phyloP scores from a whole-genome alignment of 2,329 filamentous ascomycete genomes.

The Elsinoe arachidis region DNA sequence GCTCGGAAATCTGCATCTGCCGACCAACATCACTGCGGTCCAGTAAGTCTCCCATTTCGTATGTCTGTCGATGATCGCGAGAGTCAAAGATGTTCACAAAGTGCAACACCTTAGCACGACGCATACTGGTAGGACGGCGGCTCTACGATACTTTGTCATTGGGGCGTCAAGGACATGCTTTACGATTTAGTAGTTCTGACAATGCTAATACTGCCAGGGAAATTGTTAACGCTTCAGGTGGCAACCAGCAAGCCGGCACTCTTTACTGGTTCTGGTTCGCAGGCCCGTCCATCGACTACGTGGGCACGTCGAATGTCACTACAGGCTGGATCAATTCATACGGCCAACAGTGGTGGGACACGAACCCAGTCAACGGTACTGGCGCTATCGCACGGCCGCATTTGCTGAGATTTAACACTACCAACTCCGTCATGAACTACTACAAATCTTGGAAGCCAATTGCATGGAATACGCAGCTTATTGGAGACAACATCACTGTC shows the following conservation, averaged over 20 bases:
- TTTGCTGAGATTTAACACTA: constrained; percentile 33
- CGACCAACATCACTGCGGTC: constrained; percentile 32
- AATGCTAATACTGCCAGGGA: constrained; percentile 10
- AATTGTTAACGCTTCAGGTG: constrained; percentile 28
- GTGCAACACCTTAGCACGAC: no score
- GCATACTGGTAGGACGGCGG: no score
- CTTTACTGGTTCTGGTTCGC: constrained; percentile 33
- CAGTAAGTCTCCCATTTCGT: constrained; percentile 19
- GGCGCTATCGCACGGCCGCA: constrained; percentile 34
- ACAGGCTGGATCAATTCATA: constrained; percentile 40
- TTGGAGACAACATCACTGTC: constrained; percentile 34
- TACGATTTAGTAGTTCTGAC: neutral
- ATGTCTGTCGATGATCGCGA: no score
- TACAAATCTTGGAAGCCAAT: constrained; percentile 39
- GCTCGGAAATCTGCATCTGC: constrained; percentile 37
- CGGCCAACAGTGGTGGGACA: constrained; percentile 40
- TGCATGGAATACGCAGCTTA: constrained; percentile 35
- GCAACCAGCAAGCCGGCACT: constrained; percentile 25
- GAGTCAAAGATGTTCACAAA: no score
- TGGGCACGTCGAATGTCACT: constrained; percentile 29
- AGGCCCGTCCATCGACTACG: constrained; percentile 27
- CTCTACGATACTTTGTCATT: no score
- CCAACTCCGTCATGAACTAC: constrained; percentile 30
- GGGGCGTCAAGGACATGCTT: no score
- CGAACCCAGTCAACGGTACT: constrained; percentile 32